These are phyloP conservation scores for Nowakowskiella sp. DNA, from an alignment of 192 early-diverging fungal genomes.

Conservation along the genomic window DNA sequence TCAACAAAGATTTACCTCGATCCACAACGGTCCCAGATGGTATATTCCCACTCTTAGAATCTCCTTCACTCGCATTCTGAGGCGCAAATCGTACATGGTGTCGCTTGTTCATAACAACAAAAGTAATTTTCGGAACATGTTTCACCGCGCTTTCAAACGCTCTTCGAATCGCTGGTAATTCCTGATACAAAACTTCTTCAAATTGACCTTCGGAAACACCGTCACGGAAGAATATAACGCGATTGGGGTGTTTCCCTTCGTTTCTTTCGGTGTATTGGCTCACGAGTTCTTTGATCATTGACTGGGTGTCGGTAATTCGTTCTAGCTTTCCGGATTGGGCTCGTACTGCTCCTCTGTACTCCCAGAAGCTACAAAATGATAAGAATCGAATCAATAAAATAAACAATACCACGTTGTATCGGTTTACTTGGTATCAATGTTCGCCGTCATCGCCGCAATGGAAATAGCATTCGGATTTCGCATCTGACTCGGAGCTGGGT, in stretches of 20 bases:
- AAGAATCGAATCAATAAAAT: slow-evolving; percentile 1
- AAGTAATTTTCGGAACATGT: slow-evolving; percentile 32
- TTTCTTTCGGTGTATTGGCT: slow-evolving; percentile 27
- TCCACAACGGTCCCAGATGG: slow-evolving; percentile 67
- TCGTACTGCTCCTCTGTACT: slow-evolving; percentile 26
- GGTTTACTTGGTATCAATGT: slow-evolving; percentile 15
- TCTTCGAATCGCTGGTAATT: slow-evolving; percentile 40
- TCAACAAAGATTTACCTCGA: slow-evolving; percentile 20
- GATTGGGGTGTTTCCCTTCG: slow-evolving; percentile 30
- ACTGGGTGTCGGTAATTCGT: slow-evolving; percentile 33
- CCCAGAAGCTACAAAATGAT: not conserved
- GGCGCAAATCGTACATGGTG: slow-evolving; percentile 63
- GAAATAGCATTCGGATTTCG: too few relatives aligned
- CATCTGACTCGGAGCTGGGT: slow-evolving; percentile 50
- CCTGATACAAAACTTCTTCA: slow-evolving; percentile 36
- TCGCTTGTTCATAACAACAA: slow-evolving; percentile 45
- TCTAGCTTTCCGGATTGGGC: slow-evolving; percentile 36
- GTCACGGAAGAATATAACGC: slow-evolving; percentile 53
- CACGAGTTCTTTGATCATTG: slow-evolving; percentile 28
- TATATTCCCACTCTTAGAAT: slow-evolving; percentile 68
- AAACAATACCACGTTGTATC: not conserved
- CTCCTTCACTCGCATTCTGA: slow-evolving; percentile 40
- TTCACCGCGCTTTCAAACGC: slow-evolving; percentile 22
- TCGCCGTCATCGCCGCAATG: slow-evolving; percentile 38
- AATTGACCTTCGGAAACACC: slow-evolving; percentile 60